Evolutionary conservation across 1,139 yeast genomes (phyloP).

Genomic region (Blastobotrys ciferrii): DNA sequence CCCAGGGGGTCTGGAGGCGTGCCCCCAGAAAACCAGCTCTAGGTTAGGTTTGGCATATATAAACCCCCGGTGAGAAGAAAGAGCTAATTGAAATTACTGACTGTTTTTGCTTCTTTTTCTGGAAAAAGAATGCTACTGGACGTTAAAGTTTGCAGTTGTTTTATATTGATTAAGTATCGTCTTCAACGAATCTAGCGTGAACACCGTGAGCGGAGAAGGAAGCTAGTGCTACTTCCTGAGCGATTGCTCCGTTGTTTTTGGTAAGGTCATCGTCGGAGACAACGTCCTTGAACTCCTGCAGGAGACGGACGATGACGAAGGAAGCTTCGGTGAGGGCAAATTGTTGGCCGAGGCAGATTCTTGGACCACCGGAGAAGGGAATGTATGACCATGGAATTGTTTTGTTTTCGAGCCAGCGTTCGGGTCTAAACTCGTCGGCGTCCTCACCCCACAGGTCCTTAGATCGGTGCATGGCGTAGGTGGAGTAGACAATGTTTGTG

Average conservation of each 20-base stretch:
- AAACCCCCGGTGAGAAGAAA: no score
- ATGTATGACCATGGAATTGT: conserved; percentile 33
- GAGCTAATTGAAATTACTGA: no score
- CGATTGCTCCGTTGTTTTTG: background rate
- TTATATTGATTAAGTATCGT: background rate
- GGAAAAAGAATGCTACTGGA: no score
- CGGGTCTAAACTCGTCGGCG: conserved; percentile 49
- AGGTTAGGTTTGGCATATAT: no score
- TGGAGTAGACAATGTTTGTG: conserved; percentile 45
- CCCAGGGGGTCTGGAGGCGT: no score
- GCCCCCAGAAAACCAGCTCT: no score
- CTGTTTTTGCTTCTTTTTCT: no score
- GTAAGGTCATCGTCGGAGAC: background rate
- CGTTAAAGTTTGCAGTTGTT: background rate
- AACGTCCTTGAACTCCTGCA: conserved; percentile 36
- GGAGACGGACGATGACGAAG: conserved; percentile 46
- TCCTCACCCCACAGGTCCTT: conserved; percentile 48
- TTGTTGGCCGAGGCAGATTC: conserved; percentile 60
- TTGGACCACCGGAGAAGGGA: conserved; percentile 59
- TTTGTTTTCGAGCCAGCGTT: conserved; percentile 44
- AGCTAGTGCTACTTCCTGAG: background rate
- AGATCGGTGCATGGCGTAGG: conserved; percentile 47
- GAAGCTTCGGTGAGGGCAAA: conserved; percentile 57
- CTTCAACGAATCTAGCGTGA: background rate
- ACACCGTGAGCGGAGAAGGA: background rate